A percentile compares a stretch with the other conserved stretches of the same genome.
phyloP scores from a whole-genome alignment of 371 early-diverging fungal genomes.

The Haplosporangium sp. region DNA sequence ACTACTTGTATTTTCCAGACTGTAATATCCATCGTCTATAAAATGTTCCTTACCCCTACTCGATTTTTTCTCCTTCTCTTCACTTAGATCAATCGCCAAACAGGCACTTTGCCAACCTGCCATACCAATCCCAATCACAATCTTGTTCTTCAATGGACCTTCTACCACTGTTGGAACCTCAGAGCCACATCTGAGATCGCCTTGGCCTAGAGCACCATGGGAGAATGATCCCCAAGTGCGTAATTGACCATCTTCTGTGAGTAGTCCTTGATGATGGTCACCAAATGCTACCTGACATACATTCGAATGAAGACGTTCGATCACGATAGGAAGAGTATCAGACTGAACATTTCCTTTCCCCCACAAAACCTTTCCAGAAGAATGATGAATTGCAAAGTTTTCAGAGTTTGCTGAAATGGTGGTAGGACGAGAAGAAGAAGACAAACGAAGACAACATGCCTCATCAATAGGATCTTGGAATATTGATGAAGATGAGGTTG shows the following conservation, averaged over 20 bases:
- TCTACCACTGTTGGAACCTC: constrained; percentile 39
- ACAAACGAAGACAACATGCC: not conserved
- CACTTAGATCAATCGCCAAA: constrained; percentile 46
- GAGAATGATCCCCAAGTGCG: constrained; percentile 48
- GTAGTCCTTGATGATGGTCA: constrained; percentile 43
- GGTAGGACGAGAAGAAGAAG: constrained; percentile 26
- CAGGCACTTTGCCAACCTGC: constrained; percentile 52
- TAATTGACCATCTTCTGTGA: constrained; percentile 48
- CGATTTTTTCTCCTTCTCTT: not conserved
- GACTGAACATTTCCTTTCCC: constrained; percentile 30
- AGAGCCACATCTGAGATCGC: constrained; percentile 27
- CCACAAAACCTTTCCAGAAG: constrained; percentile 34
- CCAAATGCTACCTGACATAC: constrained; percentile 42
- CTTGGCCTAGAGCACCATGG: constrained; percentile 45
- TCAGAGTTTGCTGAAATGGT: constrained; percentile 35
- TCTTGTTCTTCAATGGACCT: constrained; percentile 35
- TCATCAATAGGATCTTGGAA: not conserved
- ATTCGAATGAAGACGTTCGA: constrained; percentile 32
- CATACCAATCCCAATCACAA: constrained; percentile 38
- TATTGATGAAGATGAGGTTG: not conserved
- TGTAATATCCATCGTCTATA: constrained; percentile 34
- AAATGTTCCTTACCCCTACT: not conserved
- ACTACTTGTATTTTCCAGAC: constrained; percentile 18
- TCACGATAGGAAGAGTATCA: constrained; percentile 22
- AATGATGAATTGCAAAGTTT: constrained; percentile 40